Evolutionary conservation across 345 rosid species (phyloP), one percentile per base, ranked within the genome.

Genomic region (rapeseed (Brassica napus)): DNA sequence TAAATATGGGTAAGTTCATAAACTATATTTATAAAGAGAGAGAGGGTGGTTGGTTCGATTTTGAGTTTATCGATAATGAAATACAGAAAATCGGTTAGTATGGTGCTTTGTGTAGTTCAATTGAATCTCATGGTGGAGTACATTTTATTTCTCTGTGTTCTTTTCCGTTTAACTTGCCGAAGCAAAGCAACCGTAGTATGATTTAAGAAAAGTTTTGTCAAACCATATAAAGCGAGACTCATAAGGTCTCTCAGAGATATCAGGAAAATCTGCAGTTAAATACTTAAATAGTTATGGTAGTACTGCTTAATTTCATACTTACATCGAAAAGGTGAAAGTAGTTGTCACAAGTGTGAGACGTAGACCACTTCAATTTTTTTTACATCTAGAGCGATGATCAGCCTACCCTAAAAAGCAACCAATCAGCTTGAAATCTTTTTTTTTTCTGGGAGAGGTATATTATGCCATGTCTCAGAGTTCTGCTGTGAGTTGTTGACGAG

Each of bases 1-100:
- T 72, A 77, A 69, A 52, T 52, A 75, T 60, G 30, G 77, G 77
- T 68, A 71, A 71, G 28, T 64, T 74, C 65, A 49, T 62, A 68
- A 14, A 34, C 14, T 60, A 60, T 60, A 60, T 64, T 64, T 71
- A 39, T 1, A 24, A 9, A 65, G 14, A 42, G 49, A 28, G 49
- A 78, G 47, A 11, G 58, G 10, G 15, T n/a, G 68, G 72, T 37
- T 15, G 63, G 67, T 55, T 73, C 63, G 64, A 8, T 78, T 78
- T 73, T 68, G 78, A 68, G 74, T 66, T 60, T 60, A 73, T 12
- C 61, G 14, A 59, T 58, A 34, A 31, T 58, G 39, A 7, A 79
- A 79, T 79, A 23, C 73, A 67, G 52, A 28, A 65, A 67, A 59
- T 64, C 9, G 37, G 68, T 65, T 57, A 44, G 73, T 58, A 30